A percentile compares a stretch with the other conserved stretches of the same genome.
Evolutionary conservation across 1,284 basidiomycete genomes (phyloP).

Genomic region (Microbotryum saponariae): DNA sequence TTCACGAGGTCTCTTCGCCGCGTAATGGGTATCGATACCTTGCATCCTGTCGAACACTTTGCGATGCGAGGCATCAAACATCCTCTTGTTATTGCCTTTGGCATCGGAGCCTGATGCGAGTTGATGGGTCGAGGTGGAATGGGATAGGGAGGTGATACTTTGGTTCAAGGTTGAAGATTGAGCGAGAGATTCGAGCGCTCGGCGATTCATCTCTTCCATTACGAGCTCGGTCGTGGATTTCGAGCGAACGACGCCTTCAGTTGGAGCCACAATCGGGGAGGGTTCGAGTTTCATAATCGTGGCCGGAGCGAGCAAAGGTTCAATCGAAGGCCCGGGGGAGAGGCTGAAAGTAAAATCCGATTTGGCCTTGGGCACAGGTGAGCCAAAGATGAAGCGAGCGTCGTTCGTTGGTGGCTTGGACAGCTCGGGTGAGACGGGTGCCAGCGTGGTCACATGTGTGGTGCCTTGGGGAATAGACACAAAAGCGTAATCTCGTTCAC

Average conservation of each 20-base stretch:
- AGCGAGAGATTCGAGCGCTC: conserved; percentile 2
- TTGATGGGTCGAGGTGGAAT: not conserved
- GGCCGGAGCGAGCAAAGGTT: not conserved
- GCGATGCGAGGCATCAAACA: conserved; percentile 8
- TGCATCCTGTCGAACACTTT: conserved; percentile 6
- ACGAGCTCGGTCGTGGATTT: conserved; percentile 6
- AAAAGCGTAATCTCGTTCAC: too few relatives aligned
- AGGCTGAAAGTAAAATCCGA: conserved; percentile 11
- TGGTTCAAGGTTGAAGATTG: not conserved
- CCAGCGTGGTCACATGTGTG: too few relatives aligned
- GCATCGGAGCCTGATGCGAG: not conserved
- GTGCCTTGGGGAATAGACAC: too few relatives aligned
- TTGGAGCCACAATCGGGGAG: too few relatives aligned
- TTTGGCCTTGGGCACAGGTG: not conserved
- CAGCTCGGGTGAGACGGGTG: too few relatives aligned
- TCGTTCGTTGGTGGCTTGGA: too few relatives aligned
- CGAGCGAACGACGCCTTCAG: too few relatives aligned
- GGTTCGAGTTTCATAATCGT: too few relatives aligned
- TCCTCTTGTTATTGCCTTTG: conserved; percentile 5
- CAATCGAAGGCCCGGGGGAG: conserved; percentile 9
- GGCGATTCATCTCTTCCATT: conserved; percentile 20
- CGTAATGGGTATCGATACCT: conserved; percentile 19
- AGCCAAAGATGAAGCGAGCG: conserved; percentile 18
- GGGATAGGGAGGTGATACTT: not conserved
- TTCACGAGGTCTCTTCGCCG: conserved; percentile 12